A percentile compares a stretch with the other conserved stretches of the same genome.
phyloP scores from a whole-genome alignment of 2,329 filamentous ascomycete species.

The Talaromyces sp. region DNA sequence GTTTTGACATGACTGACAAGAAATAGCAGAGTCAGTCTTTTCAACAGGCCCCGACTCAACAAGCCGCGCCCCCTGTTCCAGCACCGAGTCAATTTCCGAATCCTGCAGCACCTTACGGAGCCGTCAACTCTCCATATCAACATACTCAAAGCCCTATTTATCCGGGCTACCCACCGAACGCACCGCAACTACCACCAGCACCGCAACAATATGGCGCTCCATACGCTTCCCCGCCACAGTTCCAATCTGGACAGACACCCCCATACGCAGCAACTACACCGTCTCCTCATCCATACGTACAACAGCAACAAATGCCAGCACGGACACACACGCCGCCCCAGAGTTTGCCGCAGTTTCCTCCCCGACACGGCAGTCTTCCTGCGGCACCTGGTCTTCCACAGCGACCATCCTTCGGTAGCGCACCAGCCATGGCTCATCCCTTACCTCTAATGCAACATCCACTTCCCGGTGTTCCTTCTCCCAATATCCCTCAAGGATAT shows the following conservation, averaged over 20 bases:
- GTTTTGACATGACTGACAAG: neutral
- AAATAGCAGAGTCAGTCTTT: constrained; percentile 41
- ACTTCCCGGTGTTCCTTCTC: constrained; percentile 35
- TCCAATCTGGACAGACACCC: constrained; percentile 27
- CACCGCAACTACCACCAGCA: constrained; percentile 34
- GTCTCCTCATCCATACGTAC: constrained; percentile 39
- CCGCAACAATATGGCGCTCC: constrained; percentile 28
- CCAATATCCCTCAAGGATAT: constrained; percentile 23
- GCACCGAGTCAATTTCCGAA: constrained; percentile 35
- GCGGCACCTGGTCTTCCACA: constrained; percentile 57
- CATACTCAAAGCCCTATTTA: constrained; percentile 40
- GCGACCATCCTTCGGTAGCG: constrained; percentile 56
- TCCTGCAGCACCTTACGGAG: constrained; percentile 39
- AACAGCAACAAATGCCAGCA: constrained; percentile 42
- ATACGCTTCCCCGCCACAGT: constrained; percentile 16
- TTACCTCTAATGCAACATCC: constrained; percentile 58
- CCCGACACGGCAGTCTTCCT: constrained; percentile 54
- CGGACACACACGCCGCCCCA: constrained; percentile 45
- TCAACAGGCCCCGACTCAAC: constrained; percentile 43
- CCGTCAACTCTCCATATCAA: constrained; percentile 42
- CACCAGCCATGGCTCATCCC: constrained; percentile 51
- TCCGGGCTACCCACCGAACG: constrained; percentile 34
- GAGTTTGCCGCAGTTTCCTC: constrained; percentile 36
- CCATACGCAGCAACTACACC: constrained; percentile 39
- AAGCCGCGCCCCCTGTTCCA: constrained; percentile 46